Conservation (phyloP, 1,139 yeast genomes). For the Pneumocystis jirovecii region DNA sequence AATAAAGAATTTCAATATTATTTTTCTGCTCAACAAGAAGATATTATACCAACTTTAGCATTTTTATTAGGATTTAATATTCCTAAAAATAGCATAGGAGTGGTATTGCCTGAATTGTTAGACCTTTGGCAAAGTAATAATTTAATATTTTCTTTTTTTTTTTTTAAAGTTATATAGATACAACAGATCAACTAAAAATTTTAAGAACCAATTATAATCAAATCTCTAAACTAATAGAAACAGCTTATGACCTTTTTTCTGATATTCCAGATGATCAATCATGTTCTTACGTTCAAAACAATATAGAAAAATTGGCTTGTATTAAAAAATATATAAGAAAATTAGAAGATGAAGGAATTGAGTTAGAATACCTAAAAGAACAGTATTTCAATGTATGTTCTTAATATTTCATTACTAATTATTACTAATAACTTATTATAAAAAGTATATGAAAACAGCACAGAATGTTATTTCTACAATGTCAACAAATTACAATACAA, state of each 20-base stretch:
- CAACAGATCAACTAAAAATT: background rate
- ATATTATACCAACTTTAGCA: constrained; percentile 73
- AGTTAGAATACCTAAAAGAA: background rate
- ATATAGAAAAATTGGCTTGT: background rate
- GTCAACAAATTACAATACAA: constrained; percentile 59
- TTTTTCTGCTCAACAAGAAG: constrained; percentile 59
- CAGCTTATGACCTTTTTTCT: background rate
- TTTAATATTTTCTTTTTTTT: constrained; percentile 28
- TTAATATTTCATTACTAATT: background rate
- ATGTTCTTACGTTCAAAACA: background rate
- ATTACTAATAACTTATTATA: constrained; percentile 16
- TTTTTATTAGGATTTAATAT: constrained; percentile 62
- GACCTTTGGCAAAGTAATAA: constrained; percentile 19
- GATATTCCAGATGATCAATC: background rate
- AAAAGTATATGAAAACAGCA: constrained; percentile 32
- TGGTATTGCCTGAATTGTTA: constrained; percentile 40
- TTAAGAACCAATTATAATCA: background rate
- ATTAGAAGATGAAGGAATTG: constrained; percentile 1
- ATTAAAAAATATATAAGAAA: background rate
- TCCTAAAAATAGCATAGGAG: constrained; percentile 76
- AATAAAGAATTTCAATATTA: constrained; percentile 29
- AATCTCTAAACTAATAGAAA: background rate
- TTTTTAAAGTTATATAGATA: constrained; percentile 42
- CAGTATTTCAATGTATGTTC: background rate
- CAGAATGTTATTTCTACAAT: constrained; percentile 47